A percentile compares a stretch with the other conserved stretches of the same genome.
Conservation (phyloP, 768 basidiomycete genomes). For the Hysterangium stoloniferum region DNA sequence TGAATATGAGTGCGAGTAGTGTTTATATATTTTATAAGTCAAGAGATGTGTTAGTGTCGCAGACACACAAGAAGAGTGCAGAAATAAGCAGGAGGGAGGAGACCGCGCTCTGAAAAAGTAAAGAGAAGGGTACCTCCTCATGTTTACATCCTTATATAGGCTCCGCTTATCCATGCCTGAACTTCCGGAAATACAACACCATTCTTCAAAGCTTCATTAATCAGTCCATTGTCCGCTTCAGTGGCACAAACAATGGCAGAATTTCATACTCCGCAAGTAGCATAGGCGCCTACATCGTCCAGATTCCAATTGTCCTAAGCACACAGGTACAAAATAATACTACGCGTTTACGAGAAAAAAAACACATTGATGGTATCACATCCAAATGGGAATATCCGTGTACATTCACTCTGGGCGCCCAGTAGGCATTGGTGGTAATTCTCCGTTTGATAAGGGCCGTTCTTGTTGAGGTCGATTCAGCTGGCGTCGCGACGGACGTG, state of each 20-base stretch:
- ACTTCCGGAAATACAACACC: too few species aligned
- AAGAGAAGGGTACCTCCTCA: not conserved
- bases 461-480: slow-evolving; percentile 7
- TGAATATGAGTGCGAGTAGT: too few species aligned
- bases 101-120: not conserved
- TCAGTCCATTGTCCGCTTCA: not conserved
- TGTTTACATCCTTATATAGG: not conserved
- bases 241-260: not conserved
- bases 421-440: slow-evolving; percentile 5
- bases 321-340: not conserved
- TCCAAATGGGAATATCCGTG: too few species aligned
- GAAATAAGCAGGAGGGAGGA: not conserved
- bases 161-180: too few species aligned
- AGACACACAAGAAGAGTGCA: slow-evolving; percentile 2
- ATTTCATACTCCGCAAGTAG: not conserved
- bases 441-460: not conserved
- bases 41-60: slow-evolving; percentile 3
- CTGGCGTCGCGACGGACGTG: slow-evolving; percentile 21
- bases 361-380: slow-evolving; percentile 7
- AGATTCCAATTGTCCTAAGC: not conserved
- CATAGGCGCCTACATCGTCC: not conserved
- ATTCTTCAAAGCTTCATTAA: not conserved
- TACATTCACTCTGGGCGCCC: not conserved
- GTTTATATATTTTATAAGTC: not conserved
- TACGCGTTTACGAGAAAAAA: not conserved